Evolutionary conservation across 2,329 filamentous ascomycete species (phyloP).

Genomic region (Fusarium nisikadoi): DNA sequence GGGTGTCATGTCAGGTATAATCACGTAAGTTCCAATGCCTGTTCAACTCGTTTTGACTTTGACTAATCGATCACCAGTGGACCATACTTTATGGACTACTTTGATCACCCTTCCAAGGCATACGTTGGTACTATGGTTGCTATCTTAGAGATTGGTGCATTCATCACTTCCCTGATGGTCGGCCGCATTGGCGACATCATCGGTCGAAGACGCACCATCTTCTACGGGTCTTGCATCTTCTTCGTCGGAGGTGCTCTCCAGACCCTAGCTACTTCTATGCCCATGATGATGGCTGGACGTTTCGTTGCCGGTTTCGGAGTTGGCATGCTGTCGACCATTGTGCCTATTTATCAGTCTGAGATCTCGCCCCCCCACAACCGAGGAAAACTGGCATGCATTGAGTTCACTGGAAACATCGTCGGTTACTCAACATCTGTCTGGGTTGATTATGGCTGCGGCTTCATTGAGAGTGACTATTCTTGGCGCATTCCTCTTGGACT

Average conservation of each 20-base stretch:
- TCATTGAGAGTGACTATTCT: conserved; percentile 83
- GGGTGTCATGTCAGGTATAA: conserved; percentile 84
- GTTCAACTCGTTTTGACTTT: background rate
- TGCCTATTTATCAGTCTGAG: conserved; percentile 93
- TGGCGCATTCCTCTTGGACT: conserved; percentile 92
- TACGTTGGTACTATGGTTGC: conserved; percentile 98
- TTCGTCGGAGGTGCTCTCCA: conserved; percentile 85
- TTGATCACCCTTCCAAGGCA: conserved; percentile 85
- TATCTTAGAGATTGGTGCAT: conserved; percentile 92
- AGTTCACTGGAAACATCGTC: conserved; percentile 96
- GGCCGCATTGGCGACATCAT: conserved; percentile 92
- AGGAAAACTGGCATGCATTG: conserved; percentile 95
- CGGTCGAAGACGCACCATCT: conserved; percentile 86
- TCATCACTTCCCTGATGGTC: conserved; percentile 87
- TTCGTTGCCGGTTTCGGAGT: conserved; percentile 88
- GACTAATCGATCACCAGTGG: conserved; percentile 68
- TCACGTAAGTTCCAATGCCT: conserved; percentile 62
- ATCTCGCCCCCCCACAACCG: conserved; percentile 97
- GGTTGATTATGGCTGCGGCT: conserved; percentile 98
- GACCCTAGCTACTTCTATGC: conserved; percentile 81
- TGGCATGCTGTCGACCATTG: conserved; percentile 89
- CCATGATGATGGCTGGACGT: conserved; percentile 88
- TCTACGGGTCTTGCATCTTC: conserved; percentile 94
- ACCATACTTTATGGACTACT: conserved; percentile 89
- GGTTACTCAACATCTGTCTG: conserved; percentile 97